Base-by-base conservation (phyloP, 2,329 filamentous ascomycete species). In the Alternaria dauci region DNA sequence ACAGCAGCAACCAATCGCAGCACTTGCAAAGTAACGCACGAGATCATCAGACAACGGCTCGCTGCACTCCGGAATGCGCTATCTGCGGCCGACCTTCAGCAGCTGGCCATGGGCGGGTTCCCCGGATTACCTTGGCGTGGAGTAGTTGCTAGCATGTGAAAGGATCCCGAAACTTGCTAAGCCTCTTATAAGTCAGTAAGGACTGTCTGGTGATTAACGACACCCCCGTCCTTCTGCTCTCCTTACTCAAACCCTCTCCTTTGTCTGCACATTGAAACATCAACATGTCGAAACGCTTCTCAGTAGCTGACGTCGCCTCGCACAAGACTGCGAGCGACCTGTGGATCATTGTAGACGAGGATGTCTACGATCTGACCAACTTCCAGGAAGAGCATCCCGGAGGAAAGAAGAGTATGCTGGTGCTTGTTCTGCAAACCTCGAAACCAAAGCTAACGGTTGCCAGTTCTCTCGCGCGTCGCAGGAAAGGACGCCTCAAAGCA, bases 301-400 rank as follows among this genome's bases (percentile, higher is more conserved):
- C 89, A 55, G 85, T 89, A 68, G 87, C 87, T 83, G 94, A 97
- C 78, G 94, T 99, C 65, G 89, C 94, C 77, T 88, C 91, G 81
- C 94, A 98, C 81, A 97, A 93, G 85, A 97, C 94, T 83, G 81
- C 89, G 46, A 88, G 93, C 75, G 90, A 89, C 77, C 85, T 97
- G 63, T 98, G 89, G 88, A 92, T 98, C 75, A 88, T 96, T 67
- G 89, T 98, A 69, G 94, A 98, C 70, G 91, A 94, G 73, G 94
- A 98, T 80, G 94, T 98, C 69, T 98, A 97, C 80, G 94, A 99
- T 77, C 79, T 98, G 72, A 96, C 93, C 71, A 93, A 81, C 64
- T 85, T 84, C 69, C 81, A 83, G 65, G 80, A 84, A 30, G 82
- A 84, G 66, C 82, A 83, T 66, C 80, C 80, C 11, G 93, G 92